These are phyloP conservation scores for Vigna mungo DNA, from an alignment of 306 rosid genomes.

Conservation along the genomic window DNA sequence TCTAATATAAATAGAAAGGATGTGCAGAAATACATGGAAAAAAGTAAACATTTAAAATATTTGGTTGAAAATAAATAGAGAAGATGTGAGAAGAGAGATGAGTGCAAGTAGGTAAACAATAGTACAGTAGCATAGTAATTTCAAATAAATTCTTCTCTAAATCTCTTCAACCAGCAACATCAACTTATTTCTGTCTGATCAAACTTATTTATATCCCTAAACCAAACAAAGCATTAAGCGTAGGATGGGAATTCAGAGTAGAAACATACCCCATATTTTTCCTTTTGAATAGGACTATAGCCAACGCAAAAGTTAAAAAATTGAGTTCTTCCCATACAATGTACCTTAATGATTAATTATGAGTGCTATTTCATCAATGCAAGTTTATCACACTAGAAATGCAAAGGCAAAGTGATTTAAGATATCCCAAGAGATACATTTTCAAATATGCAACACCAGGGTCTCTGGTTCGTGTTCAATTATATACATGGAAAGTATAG, in stretches of 20 bases:
- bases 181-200: no score
- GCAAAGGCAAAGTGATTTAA: not conserved
- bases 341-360: not conserved
- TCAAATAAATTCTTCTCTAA: no score
- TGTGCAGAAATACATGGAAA: no score
- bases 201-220: no score
- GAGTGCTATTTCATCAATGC: not conserved
- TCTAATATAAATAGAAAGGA: no score
- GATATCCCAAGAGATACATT: not conserved
- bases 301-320: not conserved
- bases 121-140: no score
- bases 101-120: no score
- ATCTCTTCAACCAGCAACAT: no score
- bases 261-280: not conserved
- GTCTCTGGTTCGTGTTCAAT: not conserved
- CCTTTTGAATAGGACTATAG: not conserved
- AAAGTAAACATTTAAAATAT: no score
- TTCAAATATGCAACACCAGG: constrained; percentile 10
- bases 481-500: not conserved
- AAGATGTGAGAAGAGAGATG: no score
- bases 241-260: constrained; percentile 7
- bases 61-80: no score
- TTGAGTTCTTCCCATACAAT: not conserved
- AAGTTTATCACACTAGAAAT: not conserved
- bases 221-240: not conserved